Evolutionary conservation across 495 filamentous ascomycete genomes (phyloP), one percentile per base, ranked within the genome.

Genomic region (Lophiotrema nucula): DNA sequence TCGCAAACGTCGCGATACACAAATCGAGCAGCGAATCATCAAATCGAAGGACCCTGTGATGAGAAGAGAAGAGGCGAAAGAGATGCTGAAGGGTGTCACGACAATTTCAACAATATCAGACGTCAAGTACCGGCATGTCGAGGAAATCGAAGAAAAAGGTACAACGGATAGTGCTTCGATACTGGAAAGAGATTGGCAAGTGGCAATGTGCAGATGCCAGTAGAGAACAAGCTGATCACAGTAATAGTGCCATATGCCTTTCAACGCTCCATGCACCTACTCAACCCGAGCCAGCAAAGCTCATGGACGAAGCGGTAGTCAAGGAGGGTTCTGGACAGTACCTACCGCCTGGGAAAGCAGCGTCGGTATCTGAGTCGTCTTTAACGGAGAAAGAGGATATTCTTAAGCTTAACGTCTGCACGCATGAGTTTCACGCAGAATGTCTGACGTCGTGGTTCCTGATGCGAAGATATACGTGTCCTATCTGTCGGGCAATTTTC

Each of bases 401-500:
- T 1, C 25, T 61, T 3, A 43, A 35, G 13, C 45, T 61, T 3
- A 55, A 55, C 13, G 45, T 55, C 4, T 62, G 58, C 26, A 24
- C 28, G 15, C 58, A 62, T 21, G 58, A 62, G 39, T 56, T 62
- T 22, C 58, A 62, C 43, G 51, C 52, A 25, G 45, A 62, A 18
- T 62, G 58, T 41, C 46, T 62, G 4, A 55, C 19, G 1, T 56
- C 44, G 10, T 62, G 51, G 58, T 56, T 51, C 21, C 11, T 52
- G n/a, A 31, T 48, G 2, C 37, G 52, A 12, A 56, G 43, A 39
- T 52, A 45, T 27, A 62, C 25, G 11, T 61, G 58, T 47, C 58
- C 58, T 6, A 43, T 62, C n/a, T 62, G 52, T 46, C 42, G 58
- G 11, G 58, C 58, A 6, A 24, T 61, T 26, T 61, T 61, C 24